These are phyloP conservation scores for Iris pallida DNA, from an alignment of 116 monocot genomes.

Conservation along the genomic window DNA sequence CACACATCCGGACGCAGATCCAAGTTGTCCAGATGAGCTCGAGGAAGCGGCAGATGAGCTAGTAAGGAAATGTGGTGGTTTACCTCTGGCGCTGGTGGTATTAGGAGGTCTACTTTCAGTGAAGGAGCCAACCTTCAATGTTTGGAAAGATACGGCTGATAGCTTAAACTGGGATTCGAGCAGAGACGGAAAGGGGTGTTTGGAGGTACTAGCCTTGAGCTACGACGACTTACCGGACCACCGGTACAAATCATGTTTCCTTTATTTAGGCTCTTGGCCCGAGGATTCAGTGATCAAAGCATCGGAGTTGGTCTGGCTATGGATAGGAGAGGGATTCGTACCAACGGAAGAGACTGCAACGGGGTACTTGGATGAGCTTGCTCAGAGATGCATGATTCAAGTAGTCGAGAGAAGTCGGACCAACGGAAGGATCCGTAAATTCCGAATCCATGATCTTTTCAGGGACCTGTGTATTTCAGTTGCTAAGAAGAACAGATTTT, in stretches of 20 bases:
- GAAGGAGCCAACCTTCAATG: background rate
- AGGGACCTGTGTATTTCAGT: background rate
- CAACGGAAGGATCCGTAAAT: background rate
- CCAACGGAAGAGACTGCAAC: slow-evolving; percentile 9
- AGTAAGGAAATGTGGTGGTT: slow-evolving; percentile 9
- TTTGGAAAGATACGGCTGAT: slow-evolving; percentile 6
- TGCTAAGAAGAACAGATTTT: slow-evolving; percentile 9
- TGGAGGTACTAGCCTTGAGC: slow-evolving; percentile 20
- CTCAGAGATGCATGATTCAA: slow-evolving; percentile 17
- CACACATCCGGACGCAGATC: background rate
- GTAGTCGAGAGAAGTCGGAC: background rate
- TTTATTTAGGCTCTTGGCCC: slow-evolving; percentile 15
- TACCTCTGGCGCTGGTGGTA: slow-evolving; percentile 30
- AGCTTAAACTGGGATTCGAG: slow-evolving; percentile 10
- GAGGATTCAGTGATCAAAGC: slow-evolving; percentile 5
- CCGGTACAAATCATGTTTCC: slow-evolving; percentile 19
- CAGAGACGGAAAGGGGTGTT: slow-evolving; percentile 6
- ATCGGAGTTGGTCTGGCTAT: slow-evolving; percentile 7
- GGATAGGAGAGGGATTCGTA: slow-evolving; percentile 27
- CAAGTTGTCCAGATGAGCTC: slow-evolving; percentile 9
- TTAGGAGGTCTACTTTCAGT: slow-evolving; percentile 26
- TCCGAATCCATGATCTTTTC: slow-evolving; percentile 10
- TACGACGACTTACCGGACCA: slow-evolving; percentile 21
- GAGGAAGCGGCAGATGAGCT: slow-evolving; percentile 8
- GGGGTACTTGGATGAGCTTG: slow-evolving; percentile 18